A percentile compares a stretch with the other conserved stretches of the same genome.
phyloP scores from a whole-genome alignment of 805 yeast genomes.

The Metschnikowia bowlesiae region DNA sequence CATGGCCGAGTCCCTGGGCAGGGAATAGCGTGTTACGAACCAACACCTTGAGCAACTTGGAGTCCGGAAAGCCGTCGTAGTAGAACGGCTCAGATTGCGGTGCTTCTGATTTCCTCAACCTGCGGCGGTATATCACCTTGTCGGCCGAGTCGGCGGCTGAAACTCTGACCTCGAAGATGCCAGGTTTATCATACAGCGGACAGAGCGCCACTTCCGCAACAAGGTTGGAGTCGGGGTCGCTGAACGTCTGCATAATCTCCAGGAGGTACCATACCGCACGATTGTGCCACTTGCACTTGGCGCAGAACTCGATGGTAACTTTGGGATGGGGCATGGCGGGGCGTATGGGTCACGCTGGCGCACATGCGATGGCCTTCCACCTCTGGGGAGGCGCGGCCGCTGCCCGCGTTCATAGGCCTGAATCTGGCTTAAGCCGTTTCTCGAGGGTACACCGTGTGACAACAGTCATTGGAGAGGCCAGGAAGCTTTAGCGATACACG shows the following conservation, averaged over 20 bases:
- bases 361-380: neutral
- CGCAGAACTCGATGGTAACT: slow-evolving; percentile 69
- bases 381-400: neutral
- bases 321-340: slow-evolving; percentile 38
- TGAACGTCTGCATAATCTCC: slow-evolving; percentile 81
- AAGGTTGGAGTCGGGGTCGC: slow-evolving; percentile 31
- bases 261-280: slow-evolving; percentile 86
- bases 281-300: slow-evolving; percentile 82
- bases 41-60: slow-evolving; percentile 67
- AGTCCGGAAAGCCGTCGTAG: slow-evolving; percentile 81
- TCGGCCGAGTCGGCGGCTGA: slow-evolving; percentile 4
- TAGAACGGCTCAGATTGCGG: slow-evolving; percentile 27
- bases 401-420: neutral
- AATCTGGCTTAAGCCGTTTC: too few species aligned
- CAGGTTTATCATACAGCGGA: slow-evolving; percentile 23
- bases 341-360: neutral
- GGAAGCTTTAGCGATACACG: too few species aligned
- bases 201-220: slow-evolving; percentile 36
- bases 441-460: too few species aligned
- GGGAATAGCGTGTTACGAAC: slow-evolving; percentile 61
- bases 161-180: slow-evolving; percentile 16
- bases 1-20: slow-evolving; percentile 54
- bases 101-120: slow-evolving; percentile 36
- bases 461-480: too few species aligned
- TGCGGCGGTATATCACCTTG: slow-evolving; percentile 49